Evolutionary conservation across 1,139 yeast genomes (phyloP), one percentile per base, ranked within the genome.

Genomic region (Pichia cactophila): DNA sequence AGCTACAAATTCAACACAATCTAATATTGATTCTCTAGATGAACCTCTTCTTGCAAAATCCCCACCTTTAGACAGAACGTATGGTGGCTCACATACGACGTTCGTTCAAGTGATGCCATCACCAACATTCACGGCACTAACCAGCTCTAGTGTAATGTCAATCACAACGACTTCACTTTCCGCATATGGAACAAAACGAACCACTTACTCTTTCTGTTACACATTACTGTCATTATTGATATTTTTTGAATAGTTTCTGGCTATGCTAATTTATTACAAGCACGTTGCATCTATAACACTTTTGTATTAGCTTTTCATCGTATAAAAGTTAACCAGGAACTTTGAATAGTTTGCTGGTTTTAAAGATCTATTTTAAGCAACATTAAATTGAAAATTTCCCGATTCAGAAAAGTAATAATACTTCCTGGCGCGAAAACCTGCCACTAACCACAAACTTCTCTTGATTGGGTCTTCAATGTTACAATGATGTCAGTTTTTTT

Each of bases 11-110:
- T 12, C 26, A 11, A 23, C n/a, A 6, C n/a, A 20, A 4, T 8
- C n/a, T 20, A 14, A 38, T 8, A 38, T 38, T 23, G 28, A 23
- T 5, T 5, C 23, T 16, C 5, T 38, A 2, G 26, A 17, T 12
- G 26, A 4, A 20, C 28, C 26, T 4, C 4, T 38, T 5, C 26
- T 16, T 16, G 44, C 46, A 10, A 17, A 8, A 5, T 29, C 17
- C 4, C 50, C 53, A 7, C 48, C 53, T 2, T 4, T 12, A 4
- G n/a, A 39, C 9, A 38, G 20, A 31, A 50, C 51, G 0, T 50
- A 48, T 37, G 53, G 42, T 35, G 28, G 38, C 4, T 23, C 36
- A 10, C 42, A 48, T 33, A 50, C 48, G 45, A 2, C 45, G 5
- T 46, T 43, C 16, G 11, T 9, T 16, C 38, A 16, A 16, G 5